phyloP scores from a whole-genome alignment of 2,329 filamentous ascomycete species.

The Furcasterigmium furcatum region DNA sequence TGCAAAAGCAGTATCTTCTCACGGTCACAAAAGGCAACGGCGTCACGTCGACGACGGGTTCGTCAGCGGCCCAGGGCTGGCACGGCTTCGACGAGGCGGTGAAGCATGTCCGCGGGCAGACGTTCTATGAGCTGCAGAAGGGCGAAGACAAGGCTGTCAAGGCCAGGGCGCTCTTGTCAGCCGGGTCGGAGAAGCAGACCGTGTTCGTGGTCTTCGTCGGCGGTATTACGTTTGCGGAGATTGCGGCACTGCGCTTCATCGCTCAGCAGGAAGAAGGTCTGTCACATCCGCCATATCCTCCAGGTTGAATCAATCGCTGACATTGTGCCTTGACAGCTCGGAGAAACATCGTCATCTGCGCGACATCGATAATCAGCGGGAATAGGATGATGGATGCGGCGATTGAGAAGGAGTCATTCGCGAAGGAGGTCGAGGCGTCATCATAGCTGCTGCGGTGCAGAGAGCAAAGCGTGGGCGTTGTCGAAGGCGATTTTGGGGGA shows the following conservation, averaged over 20 bases:
- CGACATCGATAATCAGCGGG: slow-evolving; percentile 87
- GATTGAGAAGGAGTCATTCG: slow-evolving; percentile 68
- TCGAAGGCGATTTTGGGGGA: slow-evolving; percentile 3
- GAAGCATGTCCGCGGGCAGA: slow-evolving; percentile 82
- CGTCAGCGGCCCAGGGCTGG: slow-evolving; percentile 68
- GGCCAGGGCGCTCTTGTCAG: slow-evolving; percentile 77
- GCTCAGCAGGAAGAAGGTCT: slow-evolving; percentile 75
- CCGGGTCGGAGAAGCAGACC: slow-evolving; percentile 72
- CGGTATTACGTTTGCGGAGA: slow-evolving; percentile 95
- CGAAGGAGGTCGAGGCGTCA: slow-evolving; percentile 27
- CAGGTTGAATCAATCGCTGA: not conserved
- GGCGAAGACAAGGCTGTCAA: slow-evolving; percentile 91
- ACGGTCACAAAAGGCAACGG: slow-evolving; percentile 64
- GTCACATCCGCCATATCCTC: slow-evolving; percentile 11
- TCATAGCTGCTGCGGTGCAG: not conserved
- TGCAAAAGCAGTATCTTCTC: slow-evolving; percentile 84
- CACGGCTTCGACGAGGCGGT: slow-evolving; percentile 90
- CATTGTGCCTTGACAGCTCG: slow-evolving; percentile 43
- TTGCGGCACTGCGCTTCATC: slow-evolving; percentile 89
- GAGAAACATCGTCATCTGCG: slow-evolving; percentile 85
- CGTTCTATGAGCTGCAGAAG: slow-evolving; percentile 89
- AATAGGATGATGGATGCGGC: slow-evolving; percentile 84
- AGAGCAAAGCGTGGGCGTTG: not conserved
- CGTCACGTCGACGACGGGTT: slow-evolving; percentile 37
- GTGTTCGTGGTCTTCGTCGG: slow-evolving; percentile 96